Base-by-base conservation (phyloP, 2,329 filamentous ascomycete species). In the Fusarium sp. region DNA sequence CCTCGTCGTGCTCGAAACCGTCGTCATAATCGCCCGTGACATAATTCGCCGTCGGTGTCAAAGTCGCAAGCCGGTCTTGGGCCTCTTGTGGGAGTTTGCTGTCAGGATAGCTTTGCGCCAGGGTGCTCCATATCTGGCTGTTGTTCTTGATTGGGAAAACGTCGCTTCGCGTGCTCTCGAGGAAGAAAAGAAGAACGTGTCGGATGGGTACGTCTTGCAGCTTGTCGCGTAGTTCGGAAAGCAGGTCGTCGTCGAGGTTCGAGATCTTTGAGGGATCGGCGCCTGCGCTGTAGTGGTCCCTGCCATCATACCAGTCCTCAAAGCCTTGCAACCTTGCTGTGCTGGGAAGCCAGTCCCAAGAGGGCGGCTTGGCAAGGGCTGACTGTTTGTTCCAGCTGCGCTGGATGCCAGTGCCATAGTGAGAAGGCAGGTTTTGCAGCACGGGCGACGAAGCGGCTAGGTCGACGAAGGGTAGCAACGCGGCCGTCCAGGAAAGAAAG, bases 81-180 rank as follows among this genome's bases (percentile, higher is more conserved):
- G 75, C 72, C 4, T 69, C 68, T 1, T 70, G 56, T 0, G 78
- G 78, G 4, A 80, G 42, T 1, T 61, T 65, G 6, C 68, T 59
- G 9, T 75, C 61, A 4, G 71, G 66, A 9, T 67, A 72, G 4
- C 74, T 75, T 3, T 69, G 57, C 4, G 67, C 58, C 0, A 77
- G 54, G 0, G 70, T 72, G 2, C 76, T 62, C 54, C 72, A 76
- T 13, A 79, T 72, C 19, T 75, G 57, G 4, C 73, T 76, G 1
- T 72, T 69, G 45, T 77, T 77, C 35, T 79, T 78, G 27, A 81
- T 63, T 0, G 79, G 79, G 41, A 80, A 81, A 4, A 80, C 72
- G 42, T 81, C 79, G 8, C 75, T 75, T 9, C 79, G 73, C 1
- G 78, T 79, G 42, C 78, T 80, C 56, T 81, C 79, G 8, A 81